Conservation (phyloP, 139 green algal species). For the Volvox africanus region DNA sequence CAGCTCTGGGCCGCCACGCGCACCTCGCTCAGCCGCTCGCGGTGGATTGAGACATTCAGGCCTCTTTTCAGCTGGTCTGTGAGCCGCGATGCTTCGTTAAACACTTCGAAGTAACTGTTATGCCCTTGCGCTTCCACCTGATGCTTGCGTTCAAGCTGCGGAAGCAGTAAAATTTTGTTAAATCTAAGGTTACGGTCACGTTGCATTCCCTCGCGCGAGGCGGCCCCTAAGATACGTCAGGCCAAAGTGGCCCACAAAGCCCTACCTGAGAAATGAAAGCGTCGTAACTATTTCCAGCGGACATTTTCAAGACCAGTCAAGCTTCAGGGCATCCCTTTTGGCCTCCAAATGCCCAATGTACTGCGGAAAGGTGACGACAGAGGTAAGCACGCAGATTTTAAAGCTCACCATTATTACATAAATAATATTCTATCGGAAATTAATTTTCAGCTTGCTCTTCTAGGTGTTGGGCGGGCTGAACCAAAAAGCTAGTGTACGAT, state of each 20-base stretch:
- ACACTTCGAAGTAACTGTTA: conserved; percentile 15
- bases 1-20: background rate
- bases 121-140: background rate
- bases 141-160: conserved; percentile 3
- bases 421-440: too few relatives aligned
- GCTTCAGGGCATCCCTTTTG: background rate
- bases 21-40: conserved; percentile 5
- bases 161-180: too few relatives aligned
- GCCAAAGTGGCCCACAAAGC: background rate
- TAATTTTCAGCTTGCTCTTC: too few relatives aligned
- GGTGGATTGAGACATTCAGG: background rate
- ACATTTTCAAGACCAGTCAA: background rate
- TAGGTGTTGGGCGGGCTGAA: too few relatives aligned
- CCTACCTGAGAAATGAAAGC: conserved; percentile 7
- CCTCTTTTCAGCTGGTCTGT: background rate
- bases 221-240: conserved; percentile 7
- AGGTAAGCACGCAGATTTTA: too few relatives aligned
- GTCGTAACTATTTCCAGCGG: background rate
- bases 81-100: background rate
- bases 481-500: too few relatives aligned
- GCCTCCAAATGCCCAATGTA: background rate
- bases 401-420: too few relatives aligned
- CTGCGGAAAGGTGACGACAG: background rate
- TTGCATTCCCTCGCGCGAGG: background rate
- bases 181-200: too few relatives aligned